Evolutionary conservation across 192 early-diverging fungal genomes (phyloP).

Genomic region (Backusella luteola): DNA sequence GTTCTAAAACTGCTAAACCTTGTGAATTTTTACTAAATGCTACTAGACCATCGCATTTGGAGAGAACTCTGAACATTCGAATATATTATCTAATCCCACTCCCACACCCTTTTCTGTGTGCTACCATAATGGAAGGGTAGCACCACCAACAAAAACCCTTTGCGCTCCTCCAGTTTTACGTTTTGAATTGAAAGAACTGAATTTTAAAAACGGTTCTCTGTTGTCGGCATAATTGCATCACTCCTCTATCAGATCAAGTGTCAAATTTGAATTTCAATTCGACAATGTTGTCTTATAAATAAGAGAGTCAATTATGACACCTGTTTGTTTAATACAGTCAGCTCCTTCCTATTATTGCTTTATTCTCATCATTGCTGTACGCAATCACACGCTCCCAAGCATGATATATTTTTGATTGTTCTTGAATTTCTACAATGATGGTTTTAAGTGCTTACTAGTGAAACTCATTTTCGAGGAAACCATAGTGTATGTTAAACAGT

Average conservation of each 20-base stretch:
- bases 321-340: background rate
- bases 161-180: background rate
- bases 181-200: background rate
- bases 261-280: background rate
- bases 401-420: background rate
- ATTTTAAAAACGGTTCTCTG: background rate
- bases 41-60: background rate
- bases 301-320: background rate
- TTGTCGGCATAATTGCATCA: background rate
- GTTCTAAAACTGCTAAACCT: background rate
- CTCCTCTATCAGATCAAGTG: background rate
- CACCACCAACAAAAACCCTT: background rate
- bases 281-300: background rate
- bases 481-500: background rate
- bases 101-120: background rate
- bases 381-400: background rate
- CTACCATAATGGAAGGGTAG: background rate
- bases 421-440: background rate
- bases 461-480: background rate
- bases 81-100: background rate
- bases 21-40: background rate
- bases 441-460: background rate
- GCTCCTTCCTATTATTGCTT: background rate
- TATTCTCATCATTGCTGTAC: background rate
- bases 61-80: background rate